Percentiles rank a stretch among this genome's conserved stretches.
Conservation (phyloP, 805 yeast genomes). For the Yarrowia sp. region DNA sequence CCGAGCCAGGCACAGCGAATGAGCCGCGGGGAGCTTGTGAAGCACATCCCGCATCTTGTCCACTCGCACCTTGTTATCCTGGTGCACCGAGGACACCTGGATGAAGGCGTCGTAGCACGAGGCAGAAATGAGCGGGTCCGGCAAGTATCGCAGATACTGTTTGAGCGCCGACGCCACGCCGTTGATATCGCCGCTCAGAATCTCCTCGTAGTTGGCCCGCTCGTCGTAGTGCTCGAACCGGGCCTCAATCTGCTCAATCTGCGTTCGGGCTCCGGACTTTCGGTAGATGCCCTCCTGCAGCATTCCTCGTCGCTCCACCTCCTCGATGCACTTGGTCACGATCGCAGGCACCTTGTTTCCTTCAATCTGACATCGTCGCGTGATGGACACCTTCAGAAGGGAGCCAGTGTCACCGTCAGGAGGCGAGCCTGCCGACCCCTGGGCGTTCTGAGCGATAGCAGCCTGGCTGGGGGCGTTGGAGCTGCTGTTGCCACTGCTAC, state of each 20-base stretch:
- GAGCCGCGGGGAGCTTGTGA: constrained; percentile 67
- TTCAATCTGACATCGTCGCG: constrained; percentile 68
- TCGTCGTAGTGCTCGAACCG: constrained; percentile 51
- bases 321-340: constrained; percentile 71
- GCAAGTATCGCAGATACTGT: constrained; percentile 81
- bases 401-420: constrained; percentile 43
- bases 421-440: constrained; percentile 17
- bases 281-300: constrained; percentile 87
- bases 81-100: constrained; percentile 52
- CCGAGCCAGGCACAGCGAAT: constrained; percentile 61
- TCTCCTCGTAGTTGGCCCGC: constrained; percentile 50
- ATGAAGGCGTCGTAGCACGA: constrained; percentile 72
- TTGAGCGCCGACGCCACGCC: constrained; percentile 88
- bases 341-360: constrained; percentile 70
- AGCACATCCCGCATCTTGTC: constrained; percentile 58
- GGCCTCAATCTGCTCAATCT: constrained; percentile 58
- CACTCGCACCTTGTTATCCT: constrained; percentile 49
- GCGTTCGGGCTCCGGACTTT: constrained; percentile 81
- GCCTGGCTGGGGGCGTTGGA: neutral
- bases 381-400: constrained; percentile 63
- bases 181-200: constrained; percentile 71
- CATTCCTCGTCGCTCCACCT: constrained; percentile 79
- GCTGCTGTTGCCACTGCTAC: constrained; percentile 7
- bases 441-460: constrained; percentile 40
- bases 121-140: constrained; percentile 83